Evolutionary conservation across 2,329 filamentous ascomycete species (phyloP).

Genomic region (Coniosporium tulheliwenetii): DNA sequence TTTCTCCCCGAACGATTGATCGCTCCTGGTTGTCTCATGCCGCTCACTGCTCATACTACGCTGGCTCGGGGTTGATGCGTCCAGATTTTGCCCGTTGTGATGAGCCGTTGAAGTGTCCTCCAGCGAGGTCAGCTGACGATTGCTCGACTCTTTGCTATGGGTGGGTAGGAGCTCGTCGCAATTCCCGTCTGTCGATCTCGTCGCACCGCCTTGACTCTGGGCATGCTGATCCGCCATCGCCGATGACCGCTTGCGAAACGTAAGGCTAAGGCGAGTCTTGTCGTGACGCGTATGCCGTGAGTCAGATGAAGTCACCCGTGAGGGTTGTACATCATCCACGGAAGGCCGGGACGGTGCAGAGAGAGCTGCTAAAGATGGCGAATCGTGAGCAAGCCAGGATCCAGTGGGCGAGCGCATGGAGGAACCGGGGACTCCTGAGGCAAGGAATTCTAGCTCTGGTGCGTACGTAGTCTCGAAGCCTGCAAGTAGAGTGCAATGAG

Average conservation of each 20-base stretch:
- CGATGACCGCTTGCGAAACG: too few species aligned
- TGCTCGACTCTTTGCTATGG: background rate
- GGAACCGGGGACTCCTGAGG: slow-evolving; percentile 16
- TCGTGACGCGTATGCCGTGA: slow-evolving; percentile 7
- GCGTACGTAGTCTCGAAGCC: slow-evolving; percentile 30
- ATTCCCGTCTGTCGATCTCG: too few species aligned
- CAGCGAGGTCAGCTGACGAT: slow-evolving; percentile 19
- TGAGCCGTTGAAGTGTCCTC: background rate
- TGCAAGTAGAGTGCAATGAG: slow-evolving; percentile 5
- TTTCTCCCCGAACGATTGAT: slow-evolving; percentile 4
- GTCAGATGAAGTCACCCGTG: background rate
- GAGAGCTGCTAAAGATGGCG: slow-evolving; percentile 3
- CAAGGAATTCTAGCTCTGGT: slow-evolving; percentile 24
- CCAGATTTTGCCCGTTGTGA: background rate
- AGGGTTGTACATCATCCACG: background rate
- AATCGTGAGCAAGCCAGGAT: slow-evolving; percentile 14
- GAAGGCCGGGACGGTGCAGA: background rate
- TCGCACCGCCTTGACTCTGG: too few species aligned
- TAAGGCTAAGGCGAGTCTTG: background rate
- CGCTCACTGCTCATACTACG: background rate
- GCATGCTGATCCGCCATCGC: too few species aligned
- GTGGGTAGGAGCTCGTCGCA: background rate
- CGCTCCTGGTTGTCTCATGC: slow-evolving; percentile 1
- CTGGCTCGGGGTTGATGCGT: background rate
- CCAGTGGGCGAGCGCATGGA: slow-evolving; percentile 15